Evolutionary conservation across 2,329 filamentous ascomycete genomes (phyloP).

Genomic region (Thielaviopsis ethacetica): DNA sequence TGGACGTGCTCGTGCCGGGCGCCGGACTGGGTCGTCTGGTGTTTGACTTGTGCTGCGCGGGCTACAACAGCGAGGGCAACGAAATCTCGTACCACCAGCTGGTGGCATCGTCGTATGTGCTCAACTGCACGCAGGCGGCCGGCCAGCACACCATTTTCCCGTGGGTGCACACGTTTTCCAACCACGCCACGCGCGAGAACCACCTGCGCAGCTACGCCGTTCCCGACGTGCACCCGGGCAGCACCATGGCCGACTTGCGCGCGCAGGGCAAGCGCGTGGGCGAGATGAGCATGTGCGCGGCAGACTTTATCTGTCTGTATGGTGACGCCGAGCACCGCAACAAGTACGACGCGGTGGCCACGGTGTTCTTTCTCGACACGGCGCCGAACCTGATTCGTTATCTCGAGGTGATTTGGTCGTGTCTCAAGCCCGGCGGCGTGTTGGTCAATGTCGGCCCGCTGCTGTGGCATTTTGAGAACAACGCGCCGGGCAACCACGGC

Average conservation of each 20-base stretch:
- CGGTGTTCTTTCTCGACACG: slow-evolving; percentile 94
- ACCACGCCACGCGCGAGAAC: slow-evolving; percentile 55
- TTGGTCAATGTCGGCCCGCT: slow-evolving; percentile 85
- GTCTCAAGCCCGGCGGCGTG: slow-evolving; percentile 59
- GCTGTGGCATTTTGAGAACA: slow-evolving; percentile 88
- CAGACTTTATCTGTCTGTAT: slow-evolving; percentile 86
- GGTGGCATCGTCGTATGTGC: slow-evolving; percentile 63
- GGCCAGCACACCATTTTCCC: slow-evolving; percentile 62
- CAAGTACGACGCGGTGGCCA: slow-evolving; percentile 66
- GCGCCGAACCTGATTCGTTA: slow-evolving; percentile 87
- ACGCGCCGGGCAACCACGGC: slow-evolving; percentile 41
- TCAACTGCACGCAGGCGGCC: slow-evolving; percentile 46
- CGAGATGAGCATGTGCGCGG: slow-evolving; percentile 81
- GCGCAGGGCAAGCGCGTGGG: slow-evolving; percentile 24
- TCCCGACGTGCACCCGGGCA: slow-evolving; percentile 64
- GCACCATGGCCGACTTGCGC: slow-evolving; percentile 25
- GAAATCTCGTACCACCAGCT: slow-evolving; percentile 96
- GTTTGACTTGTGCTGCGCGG: slow-evolving; percentile 62
- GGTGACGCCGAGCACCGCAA: slow-evolving; percentile 41
- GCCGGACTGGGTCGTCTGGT: slow-evolving; percentile 79
- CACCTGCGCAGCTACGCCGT: slow-evolving; percentile 60
- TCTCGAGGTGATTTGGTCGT: slow-evolving; percentile 65
- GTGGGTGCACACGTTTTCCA: slow-evolving; percentile 78
- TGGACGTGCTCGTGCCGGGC: slow-evolving; percentile 70
- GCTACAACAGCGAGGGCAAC: slow-evolving; percentile 71